Percentiles rank a stretch among this genome's conserved stretches.
phyloP scores from a whole-genome alignment of 78 protist species.

The slime mould (Dictyostelium discoideum) region DNA sequence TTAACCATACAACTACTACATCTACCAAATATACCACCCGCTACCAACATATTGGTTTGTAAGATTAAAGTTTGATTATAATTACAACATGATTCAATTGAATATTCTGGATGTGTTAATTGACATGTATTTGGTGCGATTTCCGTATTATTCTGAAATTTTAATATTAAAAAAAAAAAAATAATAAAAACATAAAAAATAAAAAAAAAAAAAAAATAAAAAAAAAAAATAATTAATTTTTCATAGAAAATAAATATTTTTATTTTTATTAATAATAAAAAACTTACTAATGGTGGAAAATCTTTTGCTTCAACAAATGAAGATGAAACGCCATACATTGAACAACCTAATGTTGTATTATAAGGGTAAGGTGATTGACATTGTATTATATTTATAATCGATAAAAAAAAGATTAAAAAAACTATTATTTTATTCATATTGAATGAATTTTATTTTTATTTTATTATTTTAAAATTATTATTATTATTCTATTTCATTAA shows the following conservation, averaged over 20 bases:
- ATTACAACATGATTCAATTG: conserved; percentile 39
- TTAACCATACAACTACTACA: conserved; percentile 47
- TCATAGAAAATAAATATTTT: no score
- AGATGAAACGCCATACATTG: not conserved
- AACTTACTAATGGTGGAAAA: not conserved
- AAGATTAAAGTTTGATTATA: conserved; percentile 16
- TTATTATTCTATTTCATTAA: not conserved
- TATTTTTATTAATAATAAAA: no score
- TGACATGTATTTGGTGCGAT: conserved; percentile 27
- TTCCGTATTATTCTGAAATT: not conserved
- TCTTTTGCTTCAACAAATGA: not conserved
- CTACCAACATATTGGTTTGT: conserved; percentile 12
- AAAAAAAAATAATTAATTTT: no score
- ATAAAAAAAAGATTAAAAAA: no score
- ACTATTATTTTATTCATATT: not conserved
- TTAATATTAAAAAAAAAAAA: no score
- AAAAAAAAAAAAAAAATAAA: no score
- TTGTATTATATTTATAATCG: not conserved
- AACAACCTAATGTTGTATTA: conserved; percentile 3
- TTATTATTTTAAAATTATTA: no score
- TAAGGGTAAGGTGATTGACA: not conserved
- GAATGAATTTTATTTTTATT: no score
- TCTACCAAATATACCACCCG: conserved; percentile 30
- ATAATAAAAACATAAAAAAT: no score
- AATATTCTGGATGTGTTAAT: conserved; percentile 45